Conservation (phyloP, 2,329 filamentous ascomycete species). For the Truncatella angustata region DNA sequence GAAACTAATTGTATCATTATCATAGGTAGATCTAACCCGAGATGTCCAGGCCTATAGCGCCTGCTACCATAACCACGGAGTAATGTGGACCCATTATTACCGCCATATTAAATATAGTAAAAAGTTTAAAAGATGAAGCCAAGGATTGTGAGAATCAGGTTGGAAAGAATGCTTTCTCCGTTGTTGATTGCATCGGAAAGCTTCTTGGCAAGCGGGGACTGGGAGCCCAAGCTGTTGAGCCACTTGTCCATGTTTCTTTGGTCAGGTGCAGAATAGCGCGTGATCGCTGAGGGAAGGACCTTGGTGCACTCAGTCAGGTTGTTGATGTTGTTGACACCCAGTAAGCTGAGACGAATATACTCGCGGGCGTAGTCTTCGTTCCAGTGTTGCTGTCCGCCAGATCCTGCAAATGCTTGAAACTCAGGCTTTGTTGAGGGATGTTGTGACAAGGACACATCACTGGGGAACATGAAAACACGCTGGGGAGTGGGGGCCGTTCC, state of each 20-base stretch:
- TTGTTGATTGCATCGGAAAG: conserved; percentile 18
- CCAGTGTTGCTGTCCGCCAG: conserved; percentile 36
- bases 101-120: too few relatives aligned
- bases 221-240: conserved; percentile 15
- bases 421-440: conserved; percentile 33
- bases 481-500: conserved; percentile 26
- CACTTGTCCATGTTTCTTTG: conserved; percentile 18
- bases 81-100: too few relatives aligned
- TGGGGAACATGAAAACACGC: conserved; percentile 39
- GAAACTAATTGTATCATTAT: background rate
- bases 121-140: background rate
- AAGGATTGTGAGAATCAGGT: background rate
- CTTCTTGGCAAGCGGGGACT: conserved; percentile 15
- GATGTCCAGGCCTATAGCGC: background rate
- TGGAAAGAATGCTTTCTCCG: conserved; percentile 11
- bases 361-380: conserved; percentile 49
- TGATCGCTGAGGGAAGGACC: conserved; percentile 40
- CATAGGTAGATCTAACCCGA: background rate
- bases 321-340: conserved; percentile 58
- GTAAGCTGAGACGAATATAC: conserved; percentile 52
- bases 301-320: conserved; percentile 53
- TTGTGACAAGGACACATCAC: conserved; percentile 38
- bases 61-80: too few relatives aligned
- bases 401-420: conserved; percentile 35
- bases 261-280: conserved; percentile 21